Percentiles rank a stretch among this genome's conserved stretches.
These are phyloP conservation scores for Penicillium verrucosum DNA, from an alignment of 2,329 filamentous ascomycete genomes.

Conservation along the genomic window DNA sequence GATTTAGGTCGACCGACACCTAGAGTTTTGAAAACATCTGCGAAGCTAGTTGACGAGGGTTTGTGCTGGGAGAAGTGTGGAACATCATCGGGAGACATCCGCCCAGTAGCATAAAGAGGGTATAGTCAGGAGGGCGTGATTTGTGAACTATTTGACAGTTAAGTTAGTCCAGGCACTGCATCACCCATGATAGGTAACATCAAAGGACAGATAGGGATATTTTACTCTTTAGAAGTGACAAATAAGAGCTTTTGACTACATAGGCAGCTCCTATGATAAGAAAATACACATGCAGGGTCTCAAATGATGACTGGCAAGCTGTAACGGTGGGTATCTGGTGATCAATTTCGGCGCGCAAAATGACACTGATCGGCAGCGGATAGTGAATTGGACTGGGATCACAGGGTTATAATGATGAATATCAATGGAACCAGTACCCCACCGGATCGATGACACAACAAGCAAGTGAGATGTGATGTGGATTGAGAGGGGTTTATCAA, in stretches of 20 bases:
- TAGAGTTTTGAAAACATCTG: constrained; percentile 45
- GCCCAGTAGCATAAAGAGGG: constrained; percentile 17
- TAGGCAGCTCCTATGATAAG: constrained; percentile 7
- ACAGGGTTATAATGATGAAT: neutral
- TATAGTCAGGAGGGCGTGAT: neutral
- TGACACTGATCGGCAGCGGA: constrained; percentile 1
- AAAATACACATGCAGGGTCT: constrained; percentile 14
- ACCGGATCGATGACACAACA: neutral
- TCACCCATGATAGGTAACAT: neutral
- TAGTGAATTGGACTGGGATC: neutral
- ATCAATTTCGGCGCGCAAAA: constrained; percentile 11
- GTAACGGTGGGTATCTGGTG: constrained; percentile 12
- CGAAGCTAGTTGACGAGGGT: constrained; percentile 38
- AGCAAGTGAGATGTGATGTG: constrained; percentile 9
- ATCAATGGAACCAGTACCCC: neutral
- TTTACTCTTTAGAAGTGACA: constrained; percentile 9
- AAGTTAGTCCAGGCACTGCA: constrained; percentile 17
- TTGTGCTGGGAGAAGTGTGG: constrained; percentile 34
- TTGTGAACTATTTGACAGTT: neutral
- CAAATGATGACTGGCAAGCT: constrained; percentile 5
- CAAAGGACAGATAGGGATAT: neutral
- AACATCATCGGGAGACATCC: constrained; percentile 46
- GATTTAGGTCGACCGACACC: constrained; percentile 39
- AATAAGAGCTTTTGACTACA: constrained; percentile 8
- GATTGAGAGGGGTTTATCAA: constrained; percentile 10